These are phyloP conservation scores for Rhexocercosporidium sp. DNA, from an alignment of 2,329 filamentous ascomycete species.

Conservation along the genomic window DNA sequence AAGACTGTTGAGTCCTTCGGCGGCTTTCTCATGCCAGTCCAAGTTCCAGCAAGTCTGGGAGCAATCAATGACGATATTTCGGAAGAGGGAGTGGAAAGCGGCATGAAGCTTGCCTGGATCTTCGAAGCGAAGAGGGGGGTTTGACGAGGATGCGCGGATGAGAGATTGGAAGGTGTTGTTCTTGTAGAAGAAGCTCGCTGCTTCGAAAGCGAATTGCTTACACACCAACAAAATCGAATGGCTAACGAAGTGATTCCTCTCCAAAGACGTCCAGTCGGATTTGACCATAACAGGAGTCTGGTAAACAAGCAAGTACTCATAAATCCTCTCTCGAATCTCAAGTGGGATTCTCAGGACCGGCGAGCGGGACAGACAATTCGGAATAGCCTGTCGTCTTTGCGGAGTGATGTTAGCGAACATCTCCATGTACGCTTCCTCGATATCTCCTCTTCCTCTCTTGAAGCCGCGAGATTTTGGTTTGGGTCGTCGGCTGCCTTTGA, in stretches of 20 bases:
- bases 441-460: neutral
- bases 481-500: conserved; percentile 14
- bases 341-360: conserved; percentile 32
- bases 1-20: conserved; percentile 27
- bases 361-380: conserved; percentile 25
- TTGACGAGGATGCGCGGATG: conserved; percentile 21
- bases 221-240: conserved; percentile 31
- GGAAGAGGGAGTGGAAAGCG: conserved; percentile 22
- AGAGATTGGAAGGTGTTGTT: conserved; percentile 36
- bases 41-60: conserved; percentile 26
- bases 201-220: conserved; percentile 34
- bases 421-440: conserved; percentile 8
- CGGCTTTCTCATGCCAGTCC: conserved; percentile 30
- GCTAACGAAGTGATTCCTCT: conserved; percentile 20
- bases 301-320: conserved; percentile 31
- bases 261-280: conserved; percentile 30
- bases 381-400: conserved; percentile 6
- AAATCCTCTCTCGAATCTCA: conserved; percentile 37
- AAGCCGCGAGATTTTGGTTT: conserved; percentile 5
- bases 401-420: conserved; percentile 20
- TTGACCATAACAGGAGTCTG: conserved; percentile 34
- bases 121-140: conserved; percentile 1
- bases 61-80: conserved; percentile 34
- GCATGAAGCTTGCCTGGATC: conserved; percentile 13
- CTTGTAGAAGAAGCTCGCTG: conserved; percentile 33